Evolutionary conservation across 2,329 filamentous ascomycete species (phyloP).

Genomic region (Fusarium ramigenum): DNA sequence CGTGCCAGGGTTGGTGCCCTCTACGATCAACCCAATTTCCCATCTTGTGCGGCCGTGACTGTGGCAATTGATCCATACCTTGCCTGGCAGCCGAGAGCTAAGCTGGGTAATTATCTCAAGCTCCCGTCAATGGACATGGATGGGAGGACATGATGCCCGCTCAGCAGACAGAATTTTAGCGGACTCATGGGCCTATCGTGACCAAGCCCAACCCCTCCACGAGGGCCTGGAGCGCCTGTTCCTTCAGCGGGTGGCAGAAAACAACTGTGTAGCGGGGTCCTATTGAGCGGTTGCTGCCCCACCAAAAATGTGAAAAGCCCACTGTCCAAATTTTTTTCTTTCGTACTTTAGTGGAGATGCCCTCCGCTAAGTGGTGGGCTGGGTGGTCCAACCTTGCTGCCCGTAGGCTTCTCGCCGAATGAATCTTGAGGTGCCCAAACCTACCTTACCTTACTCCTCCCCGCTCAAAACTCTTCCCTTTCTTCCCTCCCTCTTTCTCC

Average conservation of each 20-base stretch:
- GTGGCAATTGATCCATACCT: constrained; percentile 22
- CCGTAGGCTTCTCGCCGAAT: constrained; percentile 26
- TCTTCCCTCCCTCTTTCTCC: constrained; percentile 27
- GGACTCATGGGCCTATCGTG: constrained; percentile 34
- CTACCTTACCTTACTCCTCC: constrained; percentile 39
- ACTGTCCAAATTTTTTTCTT: constrained; percentile 41
- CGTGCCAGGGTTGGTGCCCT: constrained; percentile 41
- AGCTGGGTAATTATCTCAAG: neutral
- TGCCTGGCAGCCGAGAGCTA: neutral
- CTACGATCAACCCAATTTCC: constrained; percentile 16
- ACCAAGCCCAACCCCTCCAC: constrained; percentile 21
- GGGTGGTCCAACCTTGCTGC: constrained; percentile 28
- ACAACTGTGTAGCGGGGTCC: constrained; percentile 22
- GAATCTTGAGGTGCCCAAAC: constrained; percentile 35
- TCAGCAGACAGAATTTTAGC: constrained; percentile 36
- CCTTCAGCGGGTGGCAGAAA: constrained; percentile 16
- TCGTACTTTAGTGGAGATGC: constrained; percentile 11
- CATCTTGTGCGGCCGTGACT: constrained; percentile 29
- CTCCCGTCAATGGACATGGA: neutral
- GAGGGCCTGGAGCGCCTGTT: constrained; percentile 35
- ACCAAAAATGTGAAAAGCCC: constrained; percentile 26
- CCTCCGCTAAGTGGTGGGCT: constrained; percentile 20
- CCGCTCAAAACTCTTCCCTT: constrained; percentile 41
- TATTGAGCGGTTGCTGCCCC: constrained; percentile 12
- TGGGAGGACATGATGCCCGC: constrained; percentile 10